Conservation (phyloP, 2,329 filamentous ascomycete genomes). For the Ophiostoma angusticollis region DNA sequence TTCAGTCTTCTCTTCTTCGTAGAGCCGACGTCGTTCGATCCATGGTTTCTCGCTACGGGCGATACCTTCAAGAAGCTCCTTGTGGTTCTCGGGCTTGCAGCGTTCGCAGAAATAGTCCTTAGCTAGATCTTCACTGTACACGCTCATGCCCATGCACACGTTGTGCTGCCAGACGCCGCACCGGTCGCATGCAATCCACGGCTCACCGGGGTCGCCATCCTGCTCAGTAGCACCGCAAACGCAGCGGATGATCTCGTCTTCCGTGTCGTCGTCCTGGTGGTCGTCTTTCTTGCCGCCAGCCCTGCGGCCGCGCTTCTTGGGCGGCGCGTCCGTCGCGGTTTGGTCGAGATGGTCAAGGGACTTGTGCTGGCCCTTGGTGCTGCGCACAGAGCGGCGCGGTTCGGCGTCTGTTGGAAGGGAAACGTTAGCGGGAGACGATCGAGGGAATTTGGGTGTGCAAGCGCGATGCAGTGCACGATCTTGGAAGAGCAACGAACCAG, state of each 20-base stretch:
- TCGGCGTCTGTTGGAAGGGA: conserved; percentile 50
- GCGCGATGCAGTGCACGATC: too few relatives aligned
- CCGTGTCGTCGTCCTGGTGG: conserved; percentile 34
- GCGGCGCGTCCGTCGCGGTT: conserved; percentile 9
- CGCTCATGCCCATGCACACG: conserved; percentile 77
- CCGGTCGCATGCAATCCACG: conserved; percentile 91
- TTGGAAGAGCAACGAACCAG: too few relatives aligned
- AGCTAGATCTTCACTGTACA: conserved; percentile 64
- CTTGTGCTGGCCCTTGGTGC: conserved; percentile 95
- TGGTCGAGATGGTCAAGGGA: conserved; percentile 65
- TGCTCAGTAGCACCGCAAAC: conserved; percentile 82
- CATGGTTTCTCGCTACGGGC: conserved; percentile 73
- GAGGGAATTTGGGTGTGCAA: too few relatives aligned
- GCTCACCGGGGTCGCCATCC: conserved; percentile 72
- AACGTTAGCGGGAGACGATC: too few relatives aligned
- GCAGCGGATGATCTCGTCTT: conserved; percentile 75
- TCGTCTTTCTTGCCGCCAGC: conserved; percentile 51
- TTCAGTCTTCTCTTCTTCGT: conserved; percentile 49
- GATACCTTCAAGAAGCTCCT: conserved; percentile 65
- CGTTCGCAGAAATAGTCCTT: conserved; percentile 87
- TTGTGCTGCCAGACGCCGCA: conserved; percentile 97
- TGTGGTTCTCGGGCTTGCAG: conserved; percentile 75
- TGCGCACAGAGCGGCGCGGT: conserved; percentile 84
- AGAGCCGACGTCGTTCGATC: conserved; percentile 54
- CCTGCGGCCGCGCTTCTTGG: conserved; percentile 36